These are phyloP conservation scores for Fusarium mangiferae DNA, from an alignment of 2,329 filamentous ascomycete species.

Conservation along the genomic window DNA sequence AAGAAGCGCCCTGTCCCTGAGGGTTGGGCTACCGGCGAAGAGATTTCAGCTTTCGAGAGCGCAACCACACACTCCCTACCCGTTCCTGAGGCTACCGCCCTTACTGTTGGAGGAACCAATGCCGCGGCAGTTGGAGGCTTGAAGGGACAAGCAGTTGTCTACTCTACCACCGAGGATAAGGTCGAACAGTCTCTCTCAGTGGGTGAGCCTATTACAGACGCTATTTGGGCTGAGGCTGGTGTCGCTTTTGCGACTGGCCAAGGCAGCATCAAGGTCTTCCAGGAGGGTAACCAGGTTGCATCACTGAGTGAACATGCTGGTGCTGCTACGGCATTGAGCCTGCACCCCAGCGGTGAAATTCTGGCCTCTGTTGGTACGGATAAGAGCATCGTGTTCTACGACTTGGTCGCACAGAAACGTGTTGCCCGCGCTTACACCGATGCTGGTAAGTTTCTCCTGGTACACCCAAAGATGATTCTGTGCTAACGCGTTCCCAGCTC, in stretches of 20 bases:
- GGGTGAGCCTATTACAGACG: constrained; percentile 73
- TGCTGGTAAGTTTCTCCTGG: constrained; percentile 69
- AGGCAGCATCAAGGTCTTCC: constrained; percentile 83
- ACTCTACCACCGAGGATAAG: constrained; percentile 75
- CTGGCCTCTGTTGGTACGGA: constrained; percentile 89
- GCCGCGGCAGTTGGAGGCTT: constrained; percentile 79
- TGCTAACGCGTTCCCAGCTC: constrained; percentile 58
- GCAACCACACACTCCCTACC: constrained; percentile 58
- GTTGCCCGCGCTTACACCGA: constrained; percentile 84
- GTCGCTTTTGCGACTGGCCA: constrained; percentile 79
- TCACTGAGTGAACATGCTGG: constrained; percentile 86
- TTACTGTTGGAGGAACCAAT: constrained; percentile 67
- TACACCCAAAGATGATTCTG: neutral
- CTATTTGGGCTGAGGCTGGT: constrained; percentile 72
- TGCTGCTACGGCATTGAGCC: constrained; percentile 77
- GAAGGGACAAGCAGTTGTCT: constrained; percentile 80
- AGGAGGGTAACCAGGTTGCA: constrained; percentile 74
- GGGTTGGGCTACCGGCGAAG: constrained; percentile 83
- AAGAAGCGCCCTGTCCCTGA: constrained; percentile 89
- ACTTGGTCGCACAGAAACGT: constrained; percentile 73
- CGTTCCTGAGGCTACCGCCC: constrained; percentile 60
- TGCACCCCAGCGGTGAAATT: constrained; percentile 86
- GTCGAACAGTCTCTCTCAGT: constrained; percentile 74
- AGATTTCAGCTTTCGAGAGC: constrained; percentile 65
- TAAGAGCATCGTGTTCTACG: constrained; percentile 93